Conservation (phyloP, 441 rosid genomes). For the Rhodomyrtus psidioides region DNA sequence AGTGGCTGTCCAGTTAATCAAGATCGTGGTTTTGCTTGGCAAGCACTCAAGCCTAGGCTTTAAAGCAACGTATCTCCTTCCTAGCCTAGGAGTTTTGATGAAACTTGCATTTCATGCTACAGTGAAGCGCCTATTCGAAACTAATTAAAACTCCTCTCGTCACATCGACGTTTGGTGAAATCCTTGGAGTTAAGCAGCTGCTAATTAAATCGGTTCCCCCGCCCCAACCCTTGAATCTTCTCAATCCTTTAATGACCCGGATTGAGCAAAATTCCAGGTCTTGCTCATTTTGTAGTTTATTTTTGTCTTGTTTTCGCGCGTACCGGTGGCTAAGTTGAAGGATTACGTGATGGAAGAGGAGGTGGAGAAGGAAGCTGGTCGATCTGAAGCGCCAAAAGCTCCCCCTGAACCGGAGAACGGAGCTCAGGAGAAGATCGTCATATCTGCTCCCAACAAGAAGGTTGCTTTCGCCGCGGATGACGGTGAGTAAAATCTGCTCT, state of each 20-base stretch:
- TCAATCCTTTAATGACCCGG: neutral
- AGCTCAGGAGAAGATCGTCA: neutral
- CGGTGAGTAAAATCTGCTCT: neutral
- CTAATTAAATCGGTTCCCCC: neutral
- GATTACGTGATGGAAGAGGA: slow-evolving; percentile 24
- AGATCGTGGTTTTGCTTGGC: neutral
- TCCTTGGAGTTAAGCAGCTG: neutral
- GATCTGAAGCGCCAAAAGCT: neutral
- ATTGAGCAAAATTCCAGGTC: neutral
- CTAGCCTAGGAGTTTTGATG: neutral
- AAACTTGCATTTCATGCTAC: neutral
- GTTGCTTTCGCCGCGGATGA: neutral
- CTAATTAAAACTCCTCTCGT: neutral
- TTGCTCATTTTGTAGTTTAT: neutral
- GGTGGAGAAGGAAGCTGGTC: slow-evolving; percentile 10
- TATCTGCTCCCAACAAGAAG: neutral
- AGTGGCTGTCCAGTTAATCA: neutral
- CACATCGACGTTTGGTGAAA: neutral
- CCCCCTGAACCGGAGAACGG: neutral
- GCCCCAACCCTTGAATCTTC: neutral
- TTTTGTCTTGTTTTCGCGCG: neutral
- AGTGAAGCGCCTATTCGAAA: neutral
- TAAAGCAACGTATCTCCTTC: neutral
- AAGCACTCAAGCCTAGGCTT: neutral
- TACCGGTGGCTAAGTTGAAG: slow-evolving; percentile 17